A percentile compares a stretch with the other conserved stretches of the same genome.
Conservation (phyloP, 768 basidiomycete species). For the Sporobolomyces phaffii region DNA sequence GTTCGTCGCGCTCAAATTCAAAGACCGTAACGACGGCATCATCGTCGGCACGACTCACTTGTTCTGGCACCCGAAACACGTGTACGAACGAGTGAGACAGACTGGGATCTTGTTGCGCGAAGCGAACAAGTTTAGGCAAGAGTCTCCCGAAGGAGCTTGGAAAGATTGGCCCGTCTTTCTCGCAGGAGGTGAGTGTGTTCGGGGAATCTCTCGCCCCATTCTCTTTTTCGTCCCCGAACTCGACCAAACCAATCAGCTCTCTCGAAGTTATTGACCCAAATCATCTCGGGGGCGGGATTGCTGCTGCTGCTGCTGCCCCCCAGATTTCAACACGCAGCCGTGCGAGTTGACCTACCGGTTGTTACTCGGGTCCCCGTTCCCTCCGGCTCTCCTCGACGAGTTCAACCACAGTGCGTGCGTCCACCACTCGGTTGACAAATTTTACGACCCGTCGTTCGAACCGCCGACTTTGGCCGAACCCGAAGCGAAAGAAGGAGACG, state of each 20-base stretch:
- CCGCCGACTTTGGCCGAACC: conserved; percentile 11
- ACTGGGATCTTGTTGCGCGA: conserved; percentile 66
- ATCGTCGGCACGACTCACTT: conserved; percentile 83
- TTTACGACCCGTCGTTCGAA: conserved; percentile 26
- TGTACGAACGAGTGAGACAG: conserved; percentile 70
- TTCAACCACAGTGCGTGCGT: conserved; percentile 32
- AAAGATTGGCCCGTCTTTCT: conserved; percentile 71
- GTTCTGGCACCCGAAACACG: conserved; percentile 88
- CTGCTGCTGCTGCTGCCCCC: background rate
- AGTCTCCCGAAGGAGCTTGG: conserved; percentile 45
- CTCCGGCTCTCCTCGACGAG: conserved; percentile 50
- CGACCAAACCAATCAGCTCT: background rate
- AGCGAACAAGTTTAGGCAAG: conserved; percentile 55
- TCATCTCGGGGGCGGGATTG: no score
- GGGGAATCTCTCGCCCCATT: no score
- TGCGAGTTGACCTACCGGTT: conserved; percentile 76
- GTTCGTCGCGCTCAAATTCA: conserved; percentile 60
- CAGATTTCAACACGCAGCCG: conserved; percentile 88
- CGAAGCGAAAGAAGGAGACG: conserved; percentile 27
- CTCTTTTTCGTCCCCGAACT: background rate
- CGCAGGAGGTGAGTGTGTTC: conserved; percentile 70
- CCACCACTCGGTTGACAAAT: conserved; percentile 31
- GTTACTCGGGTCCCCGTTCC: conserved; percentile 59
- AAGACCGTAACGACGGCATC: conserved; percentile 54
- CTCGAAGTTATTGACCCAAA: background rate